Evolutionary conservation across 2,329 filamentous ascomycete species (phyloP).

Genomic region (Blastomyces silverae): DNA sequence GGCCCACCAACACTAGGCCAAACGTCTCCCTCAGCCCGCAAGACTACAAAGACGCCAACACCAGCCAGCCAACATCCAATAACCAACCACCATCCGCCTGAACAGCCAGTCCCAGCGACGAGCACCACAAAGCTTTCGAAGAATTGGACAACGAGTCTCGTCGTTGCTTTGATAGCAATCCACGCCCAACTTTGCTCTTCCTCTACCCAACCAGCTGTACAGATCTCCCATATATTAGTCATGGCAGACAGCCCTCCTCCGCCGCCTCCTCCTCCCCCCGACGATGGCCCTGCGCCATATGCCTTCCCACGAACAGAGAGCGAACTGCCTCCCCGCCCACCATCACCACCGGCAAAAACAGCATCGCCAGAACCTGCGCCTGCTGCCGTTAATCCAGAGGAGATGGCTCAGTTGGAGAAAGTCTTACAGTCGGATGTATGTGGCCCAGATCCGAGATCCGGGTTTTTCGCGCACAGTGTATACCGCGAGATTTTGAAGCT

Average conservation of each 20-base stretch:
- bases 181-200: neutral
- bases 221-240: neutral
- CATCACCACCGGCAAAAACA: neutral
- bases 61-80: neutral
- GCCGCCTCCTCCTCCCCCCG: slow-evolving; percentile 25
- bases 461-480: neutral
- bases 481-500: neutral
- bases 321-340: slow-evolving; percentile 27
- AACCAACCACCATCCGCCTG: neutral
- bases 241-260: slow-evolving; percentile 31
- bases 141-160: slow-evolving; percentile 1
- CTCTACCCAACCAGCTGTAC: slow-evolving; percentile 4
- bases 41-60: neutral
- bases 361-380: neutral
- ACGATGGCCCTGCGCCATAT: slow-evolving; percentile 26
- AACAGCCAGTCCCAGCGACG: neutral
- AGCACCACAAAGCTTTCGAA: neutral
- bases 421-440: slow-evolving; percentile 45
- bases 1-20: rapidly evolving
- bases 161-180: neutral
- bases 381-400: slow-evolving; percentile 29
- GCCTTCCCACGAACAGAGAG: slow-evolving; percentile 23
- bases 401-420: slow-evolving; percentile 38
- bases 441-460: neutral
- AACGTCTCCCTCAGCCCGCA: neutral